Conservation (phyloP, 1,139 yeast genomes). For the Taphrina wiesneri region DNA sequence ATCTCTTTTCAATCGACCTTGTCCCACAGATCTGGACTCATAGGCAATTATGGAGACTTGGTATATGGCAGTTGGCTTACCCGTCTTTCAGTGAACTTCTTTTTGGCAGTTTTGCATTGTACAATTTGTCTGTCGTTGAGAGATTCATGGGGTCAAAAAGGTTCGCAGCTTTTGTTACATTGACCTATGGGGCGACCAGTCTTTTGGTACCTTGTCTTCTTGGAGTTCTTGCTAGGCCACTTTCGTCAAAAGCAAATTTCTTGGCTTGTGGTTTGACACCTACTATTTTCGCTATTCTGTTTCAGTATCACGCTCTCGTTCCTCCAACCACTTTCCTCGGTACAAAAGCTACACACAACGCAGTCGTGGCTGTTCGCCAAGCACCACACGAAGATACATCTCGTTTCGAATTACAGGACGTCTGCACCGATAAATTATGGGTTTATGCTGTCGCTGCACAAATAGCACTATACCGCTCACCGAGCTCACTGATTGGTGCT, state of each 20-base stretch:
- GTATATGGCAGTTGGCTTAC: slow-evolving; percentile 58
- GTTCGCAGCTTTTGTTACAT: slow-evolving; percentile 42
- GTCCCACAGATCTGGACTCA: slow-evolving; percentile 63
- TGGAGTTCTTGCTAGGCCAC: slow-evolving; percentile 26
- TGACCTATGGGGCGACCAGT: slow-evolving; percentile 35
- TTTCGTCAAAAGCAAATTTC: slow-evolving; percentile 41
- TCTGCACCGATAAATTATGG: slow-evolving; percentile 55
- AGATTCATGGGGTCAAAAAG: slow-evolving; percentile 64
- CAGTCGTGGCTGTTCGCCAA: neutral
- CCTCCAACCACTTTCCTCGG: slow-evolving; percentile 50
- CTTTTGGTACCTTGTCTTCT: slow-evolving; percentile 36
- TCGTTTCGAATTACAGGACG: neutral
- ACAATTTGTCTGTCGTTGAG: slow-evolving; percentile 64
- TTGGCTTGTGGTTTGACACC: slow-evolving; percentile 65
- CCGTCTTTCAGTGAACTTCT: slow-evolving; percentile 68
- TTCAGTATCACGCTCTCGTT: slow-evolving; percentile 57
- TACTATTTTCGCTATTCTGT: slow-evolving; percentile 59
- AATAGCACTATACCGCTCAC: slow-evolving; percentile 54
- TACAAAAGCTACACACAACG: slow-evolving; percentile 47
- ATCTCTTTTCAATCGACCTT: slow-evolving; percentile 55
- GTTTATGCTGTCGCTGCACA: slow-evolving; percentile 57
- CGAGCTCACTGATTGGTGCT: slow-evolving; percentile 55
- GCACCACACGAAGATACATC: neutral
- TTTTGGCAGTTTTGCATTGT: slow-evolving; percentile 55
- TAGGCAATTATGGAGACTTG: slow-evolving; percentile 65